Percentiles rank a stretch among this genome's conserved stretches.
These are phyloP conservation scores for Filobasidium floriforme DNA, from an alignment of 768 basidiomycete genomes.

Conservation along the genomic window DNA sequence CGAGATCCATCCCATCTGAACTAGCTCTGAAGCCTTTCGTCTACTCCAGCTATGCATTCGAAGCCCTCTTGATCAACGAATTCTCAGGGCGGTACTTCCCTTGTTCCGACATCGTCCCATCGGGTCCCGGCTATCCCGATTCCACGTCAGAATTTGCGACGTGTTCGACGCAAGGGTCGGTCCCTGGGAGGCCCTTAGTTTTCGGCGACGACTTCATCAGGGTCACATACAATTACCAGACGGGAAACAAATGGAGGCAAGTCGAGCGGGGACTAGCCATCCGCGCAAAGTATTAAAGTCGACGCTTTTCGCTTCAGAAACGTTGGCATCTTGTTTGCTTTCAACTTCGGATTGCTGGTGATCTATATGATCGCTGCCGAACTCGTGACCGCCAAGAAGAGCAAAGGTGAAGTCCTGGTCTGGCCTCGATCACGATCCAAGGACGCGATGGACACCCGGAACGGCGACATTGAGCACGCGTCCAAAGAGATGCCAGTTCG, in stretches of 20 bases:
- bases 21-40: neutral
- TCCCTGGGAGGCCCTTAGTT: conserved; percentile 35
- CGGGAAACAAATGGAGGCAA: conserved; percentile 41
- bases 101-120: conserved; percentile 40
- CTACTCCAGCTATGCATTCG: conserved; percentile 56
- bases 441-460: conserved; percentile 7
- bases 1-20: neutral
- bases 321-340: conserved; percentile 40
- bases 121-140: conserved; percentile 24
- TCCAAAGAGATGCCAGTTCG: conserved; percentile 29
- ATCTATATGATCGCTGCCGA: conserved; percentile 41
- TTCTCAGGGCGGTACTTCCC: conserved; percentile 60
- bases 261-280: conserved; percentile 8
- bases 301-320: conserved; percentile 23
- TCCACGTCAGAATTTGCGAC: conserved; percentile 4
- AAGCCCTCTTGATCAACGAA: conserved; percentile 75
- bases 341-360: conserved; percentile 34
- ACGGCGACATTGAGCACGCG: too few relatives aligned
- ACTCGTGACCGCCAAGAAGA: conserved; percentile 41
- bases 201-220: conserved; percentile 38
- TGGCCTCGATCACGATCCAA: conserved; percentile 39
- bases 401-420: conserved; percentile 46
- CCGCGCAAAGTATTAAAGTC: neutral
- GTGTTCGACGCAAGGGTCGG: conserved; percentile 37
- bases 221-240: conserved; percentile 30